Evolutionary conservation across 345 rosid species (phyloP).

Genomic region (Mercurialis annua): DNA sequence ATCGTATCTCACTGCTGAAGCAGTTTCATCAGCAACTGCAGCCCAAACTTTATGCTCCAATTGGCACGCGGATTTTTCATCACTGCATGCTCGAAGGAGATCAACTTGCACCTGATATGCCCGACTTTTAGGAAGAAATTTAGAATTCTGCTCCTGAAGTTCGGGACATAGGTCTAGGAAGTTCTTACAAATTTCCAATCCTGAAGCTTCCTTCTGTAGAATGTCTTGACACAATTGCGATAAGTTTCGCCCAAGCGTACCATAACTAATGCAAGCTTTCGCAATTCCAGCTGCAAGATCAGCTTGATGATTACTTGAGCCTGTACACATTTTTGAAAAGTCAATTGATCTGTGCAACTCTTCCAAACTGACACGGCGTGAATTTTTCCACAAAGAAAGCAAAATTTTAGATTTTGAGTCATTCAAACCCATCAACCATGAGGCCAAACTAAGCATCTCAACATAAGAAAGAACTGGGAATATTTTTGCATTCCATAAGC

Average conservation of each 20-base stretch:
- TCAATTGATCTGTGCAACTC: constrained; percentile 90
- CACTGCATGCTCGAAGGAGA: constrained; percentile 77
- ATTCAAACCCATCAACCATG: constrained; percentile 90
- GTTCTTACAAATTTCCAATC: constrained; percentile 62
- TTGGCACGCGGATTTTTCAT: constrained; percentile 52
- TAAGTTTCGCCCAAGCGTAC: constrained; percentile 82
- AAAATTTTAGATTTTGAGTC: constrained; percentile 37
- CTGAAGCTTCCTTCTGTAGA: constrained; percentile 59
- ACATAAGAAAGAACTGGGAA: constrained; percentile 67
- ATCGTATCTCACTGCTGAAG: constrained; percentile 86
- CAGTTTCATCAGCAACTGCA: constrained; percentile 97
- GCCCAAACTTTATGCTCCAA: constrained; percentile 77
- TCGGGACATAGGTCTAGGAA: constrained; percentile 65
- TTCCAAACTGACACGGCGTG: constrained; percentile 86
- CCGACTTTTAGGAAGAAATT: constrained; percentile 81
- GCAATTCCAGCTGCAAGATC: constrained; percentile 96
- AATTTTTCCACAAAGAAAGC: constrained; percentile 66
- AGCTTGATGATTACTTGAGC: constrained; percentile 86
- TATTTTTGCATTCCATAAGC: constrained; percentile 93
- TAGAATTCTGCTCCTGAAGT: constrained; percentile 76
- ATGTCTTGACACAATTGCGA: constrained; percentile 84
- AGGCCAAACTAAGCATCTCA: constrained; percentile 74
- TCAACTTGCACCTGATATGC: constrained; percentile 91
- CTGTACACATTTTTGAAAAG: constrained; percentile 76
- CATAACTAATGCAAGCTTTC: constrained; percentile 80